A percentile compares a stretch with the other conserved stretches of the same genome.
These are phyloP conservation scores for Theileria luwenshuni DNA, from an alignment of 169 alveolate species.

Conservation along the genomic window DNA sequence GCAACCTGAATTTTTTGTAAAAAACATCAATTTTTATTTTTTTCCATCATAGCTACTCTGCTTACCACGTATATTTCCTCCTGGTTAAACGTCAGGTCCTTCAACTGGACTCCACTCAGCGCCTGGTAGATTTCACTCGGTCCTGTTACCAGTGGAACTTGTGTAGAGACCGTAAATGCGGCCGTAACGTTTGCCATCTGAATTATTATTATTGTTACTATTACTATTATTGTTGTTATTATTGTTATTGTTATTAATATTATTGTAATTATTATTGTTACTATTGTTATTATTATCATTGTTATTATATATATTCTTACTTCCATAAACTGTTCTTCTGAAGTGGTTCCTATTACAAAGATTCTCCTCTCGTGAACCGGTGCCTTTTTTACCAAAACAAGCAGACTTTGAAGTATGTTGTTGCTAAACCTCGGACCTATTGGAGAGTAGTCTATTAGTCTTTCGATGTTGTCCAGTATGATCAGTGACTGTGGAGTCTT, in stretches of 20 bases:
- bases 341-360: constrained; percentile 95
- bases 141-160: constrained; percentile 70
- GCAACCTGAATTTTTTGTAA: constrained; percentile 38
- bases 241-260: too few relatives aligned
- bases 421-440: constrained; percentile 98
- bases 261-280: too few relatives aligned
- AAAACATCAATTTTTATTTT: background rate
- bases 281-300: too few relatives aligned
- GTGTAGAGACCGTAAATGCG: constrained; percentile 57
- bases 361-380: constrained; percentile 93
- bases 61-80: constrained; percentile 57
- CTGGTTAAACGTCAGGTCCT: constrained; percentile 25
- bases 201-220: too few relatives aligned
- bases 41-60: background rate
- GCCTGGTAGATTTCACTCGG: constrained; percentile 57
- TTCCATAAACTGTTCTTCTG: constrained; percentile 84
- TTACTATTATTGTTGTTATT: too few relatives aligned
- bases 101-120: constrained; percentile 29
- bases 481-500: constrained; percentile 92
- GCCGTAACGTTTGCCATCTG: constrained; percentile 67
- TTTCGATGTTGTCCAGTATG: constrained; percentile 95
- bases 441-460: constrained; percentile 95
- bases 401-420: constrained; percentile 91
- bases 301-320: constrained; percentile 43
- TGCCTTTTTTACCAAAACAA: constrained; percentile 92